Base-by-base conservation (phyloP, 1,139 yeast genomes). In the Barnettozyma hawaiiensis region DNA sequence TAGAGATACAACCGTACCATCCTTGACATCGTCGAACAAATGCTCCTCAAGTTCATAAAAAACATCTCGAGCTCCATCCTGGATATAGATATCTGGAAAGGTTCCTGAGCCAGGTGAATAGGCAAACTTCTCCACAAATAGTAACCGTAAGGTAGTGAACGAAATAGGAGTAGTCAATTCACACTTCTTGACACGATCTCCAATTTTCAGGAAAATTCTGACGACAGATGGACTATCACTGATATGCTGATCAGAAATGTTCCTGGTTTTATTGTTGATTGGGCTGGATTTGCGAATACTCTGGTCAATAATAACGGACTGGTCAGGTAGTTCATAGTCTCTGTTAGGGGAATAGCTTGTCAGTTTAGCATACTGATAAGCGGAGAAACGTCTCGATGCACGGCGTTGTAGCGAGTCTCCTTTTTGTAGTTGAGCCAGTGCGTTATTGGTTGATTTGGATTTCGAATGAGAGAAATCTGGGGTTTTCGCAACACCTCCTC, bases 341-440 rank as follows among this genome's bases (percentile, higher is more conserved):
- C 56, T 49, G 5, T 55, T 63, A 3, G 70, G 72, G 5, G 70
- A 66, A 50, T 66, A 70, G 50, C 76, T 80, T 1, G 89, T 72
- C 20, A 85, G 70, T 54, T 84, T 85, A 1, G 95, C 90, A 64
- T 83, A 85, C 58, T 92, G 97, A 51, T 89, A 92, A 0, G 97
- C 96, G 21, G 96, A 86, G 58, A 84, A 92, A 47, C 98, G 68
- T 52, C 87, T 77, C 0, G 97, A 89, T 0, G 98, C 98, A 47
- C 97, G 75, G 51, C 98, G 73, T 64, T 85, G 95, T 36, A 92
- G 65, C 2, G 85, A 83, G 45, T 84, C 85, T 2, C 90, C 86
- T 38, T 81, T 78, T 55, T 89, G 96, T 18, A 90, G 69, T 51
- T 85, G 87, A 0, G 80, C 71, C 22, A 89, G 66, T 0, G 96